phyloP scores from a whole-genome alignment of 202 grass and related monocot genomes.

The Digitaria exilis region DNA sequence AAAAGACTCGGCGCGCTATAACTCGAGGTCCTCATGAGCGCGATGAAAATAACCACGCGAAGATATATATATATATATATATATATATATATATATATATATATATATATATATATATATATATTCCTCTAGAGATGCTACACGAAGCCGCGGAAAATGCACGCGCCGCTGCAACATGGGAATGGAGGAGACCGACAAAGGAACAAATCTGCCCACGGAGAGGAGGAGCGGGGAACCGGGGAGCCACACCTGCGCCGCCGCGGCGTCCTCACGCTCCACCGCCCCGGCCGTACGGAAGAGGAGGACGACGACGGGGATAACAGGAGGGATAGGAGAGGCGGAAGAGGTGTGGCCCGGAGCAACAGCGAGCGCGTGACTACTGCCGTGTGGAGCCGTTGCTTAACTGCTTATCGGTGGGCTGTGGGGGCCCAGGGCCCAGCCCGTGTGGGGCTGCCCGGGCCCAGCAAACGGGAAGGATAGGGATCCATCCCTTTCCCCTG shows the following conservation, averaged over 20 bases:
- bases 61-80: not conserved
- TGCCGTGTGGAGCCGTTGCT: not conserved
- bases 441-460: too few species aligned
- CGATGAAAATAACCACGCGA: not conserved
- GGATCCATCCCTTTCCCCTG: not conserved
- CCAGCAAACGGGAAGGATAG: too few species aligned
- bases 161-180: not conserved
- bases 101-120: too few species aligned
- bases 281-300: not conserved
- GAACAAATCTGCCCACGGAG: not conserved
- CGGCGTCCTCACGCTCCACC: not conserved
- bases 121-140: not conserved
- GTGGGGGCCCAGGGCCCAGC: not conserved
- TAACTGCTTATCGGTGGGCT: not conserved
- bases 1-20: not conserved
- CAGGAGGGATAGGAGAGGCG: not conserved
- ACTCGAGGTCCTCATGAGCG: too few species aligned
- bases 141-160: not conserved
- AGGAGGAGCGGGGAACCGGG: not conserved
- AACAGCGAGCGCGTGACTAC: not conserved
- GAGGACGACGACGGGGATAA: not conserved
- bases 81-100: too few species aligned
- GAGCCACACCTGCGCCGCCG: not conserved
- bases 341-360: conserved; percentile 40
- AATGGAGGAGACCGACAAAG: too few species aligned